Base-by-base conservation (phyloP, 2,329 filamentous ascomycete species). In the Phyllosticta paracitricarpa region DNA sequence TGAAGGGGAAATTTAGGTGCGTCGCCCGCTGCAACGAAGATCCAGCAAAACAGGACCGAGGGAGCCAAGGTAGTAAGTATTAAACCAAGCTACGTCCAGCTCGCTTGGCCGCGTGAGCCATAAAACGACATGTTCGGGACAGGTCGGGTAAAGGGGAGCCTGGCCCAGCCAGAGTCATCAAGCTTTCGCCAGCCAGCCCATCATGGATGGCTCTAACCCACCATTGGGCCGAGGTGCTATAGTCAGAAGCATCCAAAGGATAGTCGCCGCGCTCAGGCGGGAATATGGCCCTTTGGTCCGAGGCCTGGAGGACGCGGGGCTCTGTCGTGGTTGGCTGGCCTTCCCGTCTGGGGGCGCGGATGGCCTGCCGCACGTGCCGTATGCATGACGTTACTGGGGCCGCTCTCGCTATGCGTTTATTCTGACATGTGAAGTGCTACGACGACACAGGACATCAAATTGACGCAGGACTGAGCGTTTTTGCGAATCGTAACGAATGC, bases 21-120 rank as follows among this genome's bases (percentile, higher is more conserved):
- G 17, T 48, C 40, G 40, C 40, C 40, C 17, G 40, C 40, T 48
- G 55, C 25, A 55, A 52, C 51, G 22, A 54, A 55, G 4, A 2
- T 51, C 54, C 55, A 51, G 25, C 51, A 55, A 22, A 22, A 22
- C 58, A 58, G 25, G 60, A 55, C 52, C 3, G 56, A 51, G 60
- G 60, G 60, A 56, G 30, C 52, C 57, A 62, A 58, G 60, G 33
- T 55, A 48, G 60, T 55, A 56, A 61, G 19, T 61, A 61, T 61
- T 58, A 58, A 62, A 51, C 24, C 52, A 51, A 54, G 52, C 48
- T 53, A 30, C 51, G 19, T 54, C 30, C 51, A 28, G 33, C 19
- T 12, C 54, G 54, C 51, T 26, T 22, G 57, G 59, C 10, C 54
- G 51, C 54, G 58, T 58, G 60, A 58, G 56, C 59, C 59, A 61